Evolutionary conservation across 371 early-diverging fungal genomes (phyloP).

Genomic region (Dinochytrium kinnereticum): DNA sequence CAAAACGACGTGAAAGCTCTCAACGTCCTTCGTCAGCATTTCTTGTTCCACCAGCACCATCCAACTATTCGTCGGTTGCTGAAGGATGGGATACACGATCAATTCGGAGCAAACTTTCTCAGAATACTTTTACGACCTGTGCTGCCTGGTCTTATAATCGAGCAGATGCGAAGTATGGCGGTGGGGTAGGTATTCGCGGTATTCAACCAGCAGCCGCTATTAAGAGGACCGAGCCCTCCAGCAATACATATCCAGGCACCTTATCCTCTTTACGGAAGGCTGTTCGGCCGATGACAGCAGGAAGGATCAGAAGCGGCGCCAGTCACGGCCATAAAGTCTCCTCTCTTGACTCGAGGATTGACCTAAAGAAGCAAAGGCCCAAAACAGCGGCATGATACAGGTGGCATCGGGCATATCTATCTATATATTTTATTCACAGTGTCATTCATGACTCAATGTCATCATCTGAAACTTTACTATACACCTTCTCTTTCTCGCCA

Average conservation of each 20-base stretch:
- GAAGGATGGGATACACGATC: not conserved
- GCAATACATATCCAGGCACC: too few relatives aligned
- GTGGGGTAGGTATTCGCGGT: not conserved
- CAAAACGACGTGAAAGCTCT: too few relatives aligned
- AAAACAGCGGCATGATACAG: not conserved
- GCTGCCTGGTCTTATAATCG: not conserved
- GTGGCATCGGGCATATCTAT: too few relatives aligned
- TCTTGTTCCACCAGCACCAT: not conserved
- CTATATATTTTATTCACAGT: too few relatives aligned
- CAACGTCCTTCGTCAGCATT: not conserved
- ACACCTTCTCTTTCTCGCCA: not conserved
- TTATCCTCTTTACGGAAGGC: too few relatives aligned
- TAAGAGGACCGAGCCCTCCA: too few relatives aligned
- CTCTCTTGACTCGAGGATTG: too few relatives aligned
- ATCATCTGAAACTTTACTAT: not conserved
- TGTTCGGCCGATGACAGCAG: slow-evolving; percentile 2
- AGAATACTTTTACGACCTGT: not conserved
- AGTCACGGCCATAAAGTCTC: too few relatives aligned
- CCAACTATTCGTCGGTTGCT: not conserved
- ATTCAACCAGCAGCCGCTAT: too few relatives aligned
- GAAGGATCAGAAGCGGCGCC: not conserved
- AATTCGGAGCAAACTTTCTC: not conserved
- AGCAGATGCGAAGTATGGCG: not conserved
- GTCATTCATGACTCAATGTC: too few relatives aligned
- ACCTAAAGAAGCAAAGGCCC: too few relatives aligned